Percentiles rank a stretch among this genome's conserved stretches.
These are phyloP conservation scores for Entomortierella lignicola DNA, from an alignment of 192 early-diverging fungal species.

Conservation along the genomic window DNA sequence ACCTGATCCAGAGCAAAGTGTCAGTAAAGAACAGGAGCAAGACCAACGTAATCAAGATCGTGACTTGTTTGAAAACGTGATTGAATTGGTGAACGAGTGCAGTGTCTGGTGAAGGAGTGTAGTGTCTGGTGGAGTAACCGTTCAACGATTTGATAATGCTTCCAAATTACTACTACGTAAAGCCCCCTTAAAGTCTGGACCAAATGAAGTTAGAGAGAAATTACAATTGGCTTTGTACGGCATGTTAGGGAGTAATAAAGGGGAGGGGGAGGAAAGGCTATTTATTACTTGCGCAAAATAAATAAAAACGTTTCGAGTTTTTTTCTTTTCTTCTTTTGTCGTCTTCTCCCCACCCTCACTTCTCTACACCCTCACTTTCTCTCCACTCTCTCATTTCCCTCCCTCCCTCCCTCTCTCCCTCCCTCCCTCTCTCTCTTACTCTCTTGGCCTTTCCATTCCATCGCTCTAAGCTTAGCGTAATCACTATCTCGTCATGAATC, in stretches of 20 bases:
- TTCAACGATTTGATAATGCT: too few relatives aligned
- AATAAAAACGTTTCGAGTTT: too few relatives aligned
- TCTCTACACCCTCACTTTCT: too few relatives aligned
- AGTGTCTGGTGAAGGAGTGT: constrained; percentile 40
- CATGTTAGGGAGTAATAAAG: too few relatives aligned
- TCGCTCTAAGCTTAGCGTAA: neutral
- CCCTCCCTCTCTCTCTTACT: neutral
- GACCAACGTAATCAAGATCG: constrained; percentile 36
- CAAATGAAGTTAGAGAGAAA: too few relatives aligned
- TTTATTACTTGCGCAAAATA: too few relatives aligned
- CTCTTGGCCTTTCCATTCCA: constrained; percentile 4
- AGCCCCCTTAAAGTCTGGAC: neutral
- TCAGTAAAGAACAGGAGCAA: constrained; percentile 11
- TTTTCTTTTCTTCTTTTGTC: too few relatives aligned
- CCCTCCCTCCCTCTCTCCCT: neutral
- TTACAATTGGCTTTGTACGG: too few relatives aligned
- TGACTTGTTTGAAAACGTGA: constrained; percentile 55
- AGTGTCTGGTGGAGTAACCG: too few relatives aligned
- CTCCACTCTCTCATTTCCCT: neutral
- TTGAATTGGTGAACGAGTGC: constrained; percentile 58
- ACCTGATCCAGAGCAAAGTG: constrained; percentile 8
- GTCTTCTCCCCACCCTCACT: too few relatives aligned
- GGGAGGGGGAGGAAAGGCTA: too few relatives aligned
- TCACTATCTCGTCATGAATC: constrained; percentile 1
- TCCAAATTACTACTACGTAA: too few relatives aligned